These are phyloP conservation scores for Stentor coeruleus DNA, from an alignment of 73 alveolate species.

Conservation along the genomic window DNA sequence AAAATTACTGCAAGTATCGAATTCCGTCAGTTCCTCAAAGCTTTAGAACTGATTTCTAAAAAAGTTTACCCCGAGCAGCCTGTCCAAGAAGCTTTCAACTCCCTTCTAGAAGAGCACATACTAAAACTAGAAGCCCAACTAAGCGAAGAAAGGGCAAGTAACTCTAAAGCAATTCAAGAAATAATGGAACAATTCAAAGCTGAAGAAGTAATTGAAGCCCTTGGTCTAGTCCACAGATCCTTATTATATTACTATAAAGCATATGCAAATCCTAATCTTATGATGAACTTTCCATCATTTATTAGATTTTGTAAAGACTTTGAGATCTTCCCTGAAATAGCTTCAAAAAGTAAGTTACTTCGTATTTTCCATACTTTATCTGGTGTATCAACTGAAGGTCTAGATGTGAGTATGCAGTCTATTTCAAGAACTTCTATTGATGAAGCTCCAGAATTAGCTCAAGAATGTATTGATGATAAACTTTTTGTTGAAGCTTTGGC, in stretches of 20 bases:
- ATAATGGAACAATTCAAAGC: slow-evolving; percentile 42
- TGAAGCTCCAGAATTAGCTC: not conserved
- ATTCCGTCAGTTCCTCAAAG: slow-evolving; percentile 39
- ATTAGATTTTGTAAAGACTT: slow-evolving; percentile 68
- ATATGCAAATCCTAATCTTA: slow-evolving; percentile 35
- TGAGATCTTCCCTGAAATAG: slow-evolving; percentile 69
- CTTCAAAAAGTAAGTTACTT: slow-evolving; percentile 51
- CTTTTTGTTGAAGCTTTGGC: slow-evolving; percentile 71
- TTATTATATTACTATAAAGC: slow-evolving; percentile 37
- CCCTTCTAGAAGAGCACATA: slow-evolving; percentile 29
- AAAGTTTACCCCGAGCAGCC: slow-evolving; percentile 35
- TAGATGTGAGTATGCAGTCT: too few species aligned
- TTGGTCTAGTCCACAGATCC: too few species aligned
- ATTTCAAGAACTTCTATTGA: not conserved
- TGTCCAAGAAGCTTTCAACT: slow-evolving; percentile 19
- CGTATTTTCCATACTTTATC: slow-evolving; percentile 56
- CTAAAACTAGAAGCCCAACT: slow-evolving; percentile 19
- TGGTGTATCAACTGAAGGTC: slow-evolving; percentile 10
- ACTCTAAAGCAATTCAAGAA: slow-evolving; percentile 52
- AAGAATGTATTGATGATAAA: slow-evolving; percentile 65
- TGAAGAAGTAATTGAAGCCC: too few species aligned
- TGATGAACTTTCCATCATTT: slow-evolving; percentile 47
- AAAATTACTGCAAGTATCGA: slow-evolving; percentile 34
- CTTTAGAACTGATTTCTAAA: slow-evolving; percentile 32
- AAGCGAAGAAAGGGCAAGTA: too few species aligned